Conservation (phyloP, 2,329 filamentous ascomycete genomes). For the Penicillium freii region DNA sequence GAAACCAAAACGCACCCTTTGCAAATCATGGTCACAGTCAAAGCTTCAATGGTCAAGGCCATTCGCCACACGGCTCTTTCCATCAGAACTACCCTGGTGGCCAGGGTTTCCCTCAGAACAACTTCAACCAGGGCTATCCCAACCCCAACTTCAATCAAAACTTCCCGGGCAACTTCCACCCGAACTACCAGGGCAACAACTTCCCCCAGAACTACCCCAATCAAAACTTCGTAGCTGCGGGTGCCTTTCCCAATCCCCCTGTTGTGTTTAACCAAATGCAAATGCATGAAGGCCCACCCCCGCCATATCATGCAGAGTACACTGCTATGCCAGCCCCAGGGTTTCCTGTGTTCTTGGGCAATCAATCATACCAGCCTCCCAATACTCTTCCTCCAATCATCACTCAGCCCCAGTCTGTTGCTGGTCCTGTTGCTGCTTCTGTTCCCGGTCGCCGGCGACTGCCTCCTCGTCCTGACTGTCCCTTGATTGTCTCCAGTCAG, state of each 20-base stretch:
- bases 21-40: neutral
- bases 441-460: neutral
- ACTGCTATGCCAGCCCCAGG: neutral
- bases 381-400: constrained; percentile 7
- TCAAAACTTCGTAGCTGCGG: constrained; percentile 1
- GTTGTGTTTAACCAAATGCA: constrained; percentile 4
- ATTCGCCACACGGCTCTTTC: neutral
- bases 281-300: neutral
- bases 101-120: neutral
- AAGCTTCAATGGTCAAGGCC: neutral
- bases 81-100: neutral
- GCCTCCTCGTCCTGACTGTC: neutral
- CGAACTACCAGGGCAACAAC: neutral
- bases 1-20: neutral
- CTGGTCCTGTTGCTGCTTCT: neutral
- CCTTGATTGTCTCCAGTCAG: constrained; percentile 12
- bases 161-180: neutral
- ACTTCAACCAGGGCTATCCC: constrained; percentile 5
- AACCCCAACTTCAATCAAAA: neutral
- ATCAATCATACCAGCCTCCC: neutral
- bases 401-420: neutral
- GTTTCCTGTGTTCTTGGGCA: neutral
- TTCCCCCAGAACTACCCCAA: neutral
- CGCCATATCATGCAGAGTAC: neutral
- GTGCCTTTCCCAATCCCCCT: neutral